Evolutionary conservation across 352 stramenopile genomes (phyloP).

Genomic region (Globisporangium spiculum): DNA sequence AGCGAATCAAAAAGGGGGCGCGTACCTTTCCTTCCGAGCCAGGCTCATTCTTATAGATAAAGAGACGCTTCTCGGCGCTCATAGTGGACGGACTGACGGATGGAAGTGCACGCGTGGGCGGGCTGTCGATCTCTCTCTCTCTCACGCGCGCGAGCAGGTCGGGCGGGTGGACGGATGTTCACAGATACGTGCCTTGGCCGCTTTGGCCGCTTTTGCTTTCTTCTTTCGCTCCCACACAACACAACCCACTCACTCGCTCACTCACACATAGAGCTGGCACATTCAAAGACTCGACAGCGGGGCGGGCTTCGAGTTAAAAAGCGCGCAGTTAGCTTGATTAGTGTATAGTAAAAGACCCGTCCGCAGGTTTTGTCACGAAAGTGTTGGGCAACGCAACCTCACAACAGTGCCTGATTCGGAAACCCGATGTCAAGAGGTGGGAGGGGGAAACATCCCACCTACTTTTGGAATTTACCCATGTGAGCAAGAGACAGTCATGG

Average conservation of each 20-base stretch:
- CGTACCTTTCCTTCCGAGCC: constrained; percentile 76
- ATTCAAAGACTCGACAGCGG: not conserved
- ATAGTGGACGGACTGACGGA: constrained; percentile 22
- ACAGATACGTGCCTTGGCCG: not conserved
- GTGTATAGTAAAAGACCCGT: not conserved
- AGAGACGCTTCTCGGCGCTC: constrained; percentile 77
- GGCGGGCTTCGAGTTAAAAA: not conserved
- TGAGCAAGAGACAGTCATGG: not conserved
- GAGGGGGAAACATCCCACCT: not conserved
- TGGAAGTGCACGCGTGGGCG: not conserved
- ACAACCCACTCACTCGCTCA: not conserved
- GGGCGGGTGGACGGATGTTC: not conserved
- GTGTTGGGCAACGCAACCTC: not conserved
- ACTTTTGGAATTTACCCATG: not conserved
- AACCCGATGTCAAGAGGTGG: not conserved
- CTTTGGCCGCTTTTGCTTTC: not conserved
- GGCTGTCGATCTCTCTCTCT: not conserved
- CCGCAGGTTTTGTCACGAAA: not conserved
- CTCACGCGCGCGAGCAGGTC: not conserved
- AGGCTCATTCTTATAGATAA: constrained; percentile 87
- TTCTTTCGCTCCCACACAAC: not conserved
- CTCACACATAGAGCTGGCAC: not conserved
- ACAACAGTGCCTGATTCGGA: not conserved
- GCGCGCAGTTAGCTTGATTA: not conserved
- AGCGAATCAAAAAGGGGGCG: not conserved